Evolutionary conservation across 2,329 filamentous ascomycete genomes (phyloP).

Genomic region (Myrmaecium sp.): DNA sequence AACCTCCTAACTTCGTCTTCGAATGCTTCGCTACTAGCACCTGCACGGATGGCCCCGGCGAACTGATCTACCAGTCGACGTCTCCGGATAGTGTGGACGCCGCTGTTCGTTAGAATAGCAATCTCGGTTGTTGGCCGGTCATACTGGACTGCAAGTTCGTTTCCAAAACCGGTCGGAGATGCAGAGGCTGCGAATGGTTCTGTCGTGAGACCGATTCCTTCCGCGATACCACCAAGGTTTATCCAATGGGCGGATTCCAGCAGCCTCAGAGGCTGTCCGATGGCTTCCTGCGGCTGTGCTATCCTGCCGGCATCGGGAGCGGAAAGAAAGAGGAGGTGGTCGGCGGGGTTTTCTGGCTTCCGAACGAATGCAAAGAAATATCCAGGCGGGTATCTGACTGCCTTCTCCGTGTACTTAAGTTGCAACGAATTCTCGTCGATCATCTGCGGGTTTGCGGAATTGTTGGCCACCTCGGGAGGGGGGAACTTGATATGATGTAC

Average conservation of each 20-base stretch:
- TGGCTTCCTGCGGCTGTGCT: constrained; percentile 35
- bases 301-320: constrained; percentile 82
- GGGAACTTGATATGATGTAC: constrained; percentile 95
- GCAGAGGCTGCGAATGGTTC: constrained; percentile 48
- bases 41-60: constrained; percentile 58
- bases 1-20: constrained; percentile 73
- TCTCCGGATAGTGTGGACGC: constrained; percentile 71
- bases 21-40: constrained; percentile 56
- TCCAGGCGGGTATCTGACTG: constrained; percentile 56
- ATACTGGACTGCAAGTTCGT: constrained; percentile 92
- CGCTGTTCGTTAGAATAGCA: constrained; percentile 79
- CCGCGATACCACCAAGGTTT: constrained; percentile 52
- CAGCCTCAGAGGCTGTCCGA: constrained; percentile 42
- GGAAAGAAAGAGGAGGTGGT: constrained; percentile 63
- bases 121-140: constrained; percentile 69
- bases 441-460: constrained; percentile 3
- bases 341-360: constrained; percentile 39
- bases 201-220: constrained; percentile 65
- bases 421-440: constrained; percentile 17
- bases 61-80: constrained; percentile 84
- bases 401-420: constrained; percentile 19
- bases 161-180: constrained; percentile 63
- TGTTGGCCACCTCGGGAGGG: constrained; percentile 27
- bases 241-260: constrained; percentile 71
- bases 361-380: constrained; percentile 77